Conservation (phyloP, 2,329 filamentous ascomycete species). For the Fusarium musae region DNA sequence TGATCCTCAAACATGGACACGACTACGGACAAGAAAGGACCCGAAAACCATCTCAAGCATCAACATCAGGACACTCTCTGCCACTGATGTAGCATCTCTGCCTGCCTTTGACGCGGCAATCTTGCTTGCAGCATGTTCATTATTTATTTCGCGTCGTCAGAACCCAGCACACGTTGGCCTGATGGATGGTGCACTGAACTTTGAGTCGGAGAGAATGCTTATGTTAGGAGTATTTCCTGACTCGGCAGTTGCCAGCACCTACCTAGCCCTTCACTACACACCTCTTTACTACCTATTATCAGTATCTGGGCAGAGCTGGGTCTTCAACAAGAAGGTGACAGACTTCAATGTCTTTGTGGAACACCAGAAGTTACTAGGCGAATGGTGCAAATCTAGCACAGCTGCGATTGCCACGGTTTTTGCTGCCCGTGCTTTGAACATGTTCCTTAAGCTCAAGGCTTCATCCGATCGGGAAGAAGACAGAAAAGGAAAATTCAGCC, state of each 20-base stretch:
- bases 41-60: constrained; percentile 43
- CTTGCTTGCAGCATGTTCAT: constrained; percentile 53
- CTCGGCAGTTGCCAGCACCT: constrained; percentile 61
- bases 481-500: constrained; percentile 6
- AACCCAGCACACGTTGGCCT: constrained; percentile 43
- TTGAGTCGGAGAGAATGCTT: constrained; percentile 40
- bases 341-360: constrained; percentile 56
- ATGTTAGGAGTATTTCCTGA: constrained; percentile 57
- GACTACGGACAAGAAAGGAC: constrained; percentile 44
- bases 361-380: constrained; percentile 58
- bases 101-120: constrained; percentile 54
- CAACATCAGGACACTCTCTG: constrained; percentile 50
- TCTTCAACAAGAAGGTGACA: constrained; percentile 65
- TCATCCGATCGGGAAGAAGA: neutral
- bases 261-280: constrained; percentile 67
- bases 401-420: constrained; percentile 60
- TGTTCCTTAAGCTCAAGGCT: constrained; percentile 52
- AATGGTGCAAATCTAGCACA: constrained; percentile 58
- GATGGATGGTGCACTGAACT: constrained; percentile 37
- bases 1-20: constrained; percentile 58
- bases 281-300: constrained; percentile 68
- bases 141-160: constrained; percentile 52
- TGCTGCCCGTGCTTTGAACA: constrained; percentile 63
- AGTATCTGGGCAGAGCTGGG: constrained; percentile 68
- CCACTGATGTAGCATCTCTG: constrained; percentile 50